Evolutionary conservation across 2,329 filamentous ascomycete species (phyloP), one percentile per base, ranked within the genome.

Genomic region (Trichoderma arundinaceum): DNA sequence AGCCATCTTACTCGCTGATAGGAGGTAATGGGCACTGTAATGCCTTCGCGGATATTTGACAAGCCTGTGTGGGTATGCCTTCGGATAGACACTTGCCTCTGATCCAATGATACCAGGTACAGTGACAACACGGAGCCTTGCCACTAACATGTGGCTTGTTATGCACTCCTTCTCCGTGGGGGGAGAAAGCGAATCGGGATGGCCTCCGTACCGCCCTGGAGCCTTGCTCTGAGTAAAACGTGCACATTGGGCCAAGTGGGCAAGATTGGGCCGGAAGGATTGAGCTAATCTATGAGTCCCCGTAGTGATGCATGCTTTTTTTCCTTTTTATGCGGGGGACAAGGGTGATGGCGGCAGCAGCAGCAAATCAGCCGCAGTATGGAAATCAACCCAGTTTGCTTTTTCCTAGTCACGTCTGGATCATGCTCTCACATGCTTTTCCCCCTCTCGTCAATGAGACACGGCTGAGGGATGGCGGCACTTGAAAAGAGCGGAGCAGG

Each of bases 211-310:
- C 22, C 58, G 38, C 12, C 33, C 17, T 33, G 48, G 48, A 35
- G 48, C 35, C 57, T 44, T 41, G 57, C 17, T 32, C 13, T 41
- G 53, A 28, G 35, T 52, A 22, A 44, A 61, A 43, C 19, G 52
- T 17, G 7, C 35, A 32, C 15, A 22, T 44, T 43, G 35, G 17
- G 22, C 4, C 12, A 10, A 9, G 48, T 32, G 48, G n/a, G 13
- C 28, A 9, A 4, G 44, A 5, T 41, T 41, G 35, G 33, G 44
- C 33, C n/a, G 35, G 38, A 51, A 60, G 19, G 15, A 51, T 7
- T 39, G 15, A 17, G 22, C 19, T n/a, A 33, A 35, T 57, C 9
- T 57, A 3, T 5, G 53, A 57, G 39, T 8, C 39, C n/a, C 19
- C 3, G 7, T 3, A 17, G 19, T 10, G 6, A 6, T 22, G 19